Base-by-base conservation (phyloP, 1,284 basidiomycete genomes). In the Ceratobasidium papillatum region DNA sequence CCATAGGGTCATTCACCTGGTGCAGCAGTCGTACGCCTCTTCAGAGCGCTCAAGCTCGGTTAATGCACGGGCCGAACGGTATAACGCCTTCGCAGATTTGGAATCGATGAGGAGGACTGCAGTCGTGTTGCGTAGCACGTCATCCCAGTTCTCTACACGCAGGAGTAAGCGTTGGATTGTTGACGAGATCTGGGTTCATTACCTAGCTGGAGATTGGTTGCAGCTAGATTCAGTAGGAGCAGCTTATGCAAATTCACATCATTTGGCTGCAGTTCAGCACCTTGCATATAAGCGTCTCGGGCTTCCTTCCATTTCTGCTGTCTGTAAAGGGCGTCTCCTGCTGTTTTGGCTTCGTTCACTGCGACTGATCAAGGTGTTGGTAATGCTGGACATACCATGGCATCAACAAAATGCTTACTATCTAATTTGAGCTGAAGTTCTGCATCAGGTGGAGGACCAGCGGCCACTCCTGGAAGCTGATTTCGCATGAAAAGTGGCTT, bases 21-120 rank as follows among this genome's bases (percentile, higher is more conserved):
- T 34, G 25, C 59, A 62, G 9, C 59, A 62, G 59, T 62, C 59
- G 3, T 38, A 62, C 19, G 59, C 59, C 36, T 62, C 59, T 8
- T 62, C 59, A 43, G 36, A 62, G n/a, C 36, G 17, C 59, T 22
- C 14, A 0, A 62, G 59, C 22, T 62, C 59, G 34, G 14, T 43
- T 36, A 62, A 43, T 8, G 59, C 59, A n/a, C 59, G 59, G 3
- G 59, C 59, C 14, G 59, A 41, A 62, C 59, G 59, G 38, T 38
- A 62, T 11, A 62, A 22, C 5, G 59, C 59, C 11, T 62, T 62
- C n/a, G 36, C 22, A 1, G 59, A 62, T 14, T 62, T 43, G 36
- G 59, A 36, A 27, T 62, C 59, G 0, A 27, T 36, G 36, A 38
- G 32, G 11, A 62, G 41, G 19, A 62, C 59, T 22, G 34, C 38